Evolutionary conservation across 2,329 filamentous ascomycete genomes (phyloP).

Genomic region (Fusarium annulatum): DNA sequence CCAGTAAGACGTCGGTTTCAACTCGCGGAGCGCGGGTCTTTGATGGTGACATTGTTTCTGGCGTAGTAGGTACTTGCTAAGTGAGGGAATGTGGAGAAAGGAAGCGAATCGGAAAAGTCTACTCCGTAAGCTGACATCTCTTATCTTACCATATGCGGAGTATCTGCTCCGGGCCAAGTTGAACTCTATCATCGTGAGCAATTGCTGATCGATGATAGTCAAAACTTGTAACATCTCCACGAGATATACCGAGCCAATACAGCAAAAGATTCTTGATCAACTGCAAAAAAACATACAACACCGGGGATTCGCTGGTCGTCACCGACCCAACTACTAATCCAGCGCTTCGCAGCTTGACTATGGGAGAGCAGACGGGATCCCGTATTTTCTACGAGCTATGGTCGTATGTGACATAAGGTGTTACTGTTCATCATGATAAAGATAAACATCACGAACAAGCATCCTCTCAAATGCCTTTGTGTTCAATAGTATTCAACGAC

Average conservation of each 20-base stretch:
- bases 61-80: not conserved
- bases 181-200: not conserved
- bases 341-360: constrained; percentile 2
- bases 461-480: accelerated
- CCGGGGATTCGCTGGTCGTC: constrained; percentile 13
- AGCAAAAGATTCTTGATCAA: not conserved
- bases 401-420: constrained; percentile 3
- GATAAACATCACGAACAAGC: not conserved
- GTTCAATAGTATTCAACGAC: accelerated
- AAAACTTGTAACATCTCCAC: not conserved
- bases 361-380: constrained; percentile 17
- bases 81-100: not conserved
- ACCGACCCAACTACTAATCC: constrained; percentile 5
- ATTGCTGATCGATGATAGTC: too few species aligned
- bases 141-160: not conserved
- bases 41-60: not conserved
- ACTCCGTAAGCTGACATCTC: not conserved
- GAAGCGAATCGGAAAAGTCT: not conserved
- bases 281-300: constrained; percentile 3
- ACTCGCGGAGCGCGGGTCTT: not conserved
- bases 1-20: constrained; percentile 34
- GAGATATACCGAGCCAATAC: not conserved
- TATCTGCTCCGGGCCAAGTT: not conserved
- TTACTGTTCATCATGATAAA: accelerated
- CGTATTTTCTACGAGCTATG: constrained; percentile 15